Base-by-base conservation (phyloP, 1,284 basidiomycete species). In the Cutaneotrichosporon cavernicola region DNA sequence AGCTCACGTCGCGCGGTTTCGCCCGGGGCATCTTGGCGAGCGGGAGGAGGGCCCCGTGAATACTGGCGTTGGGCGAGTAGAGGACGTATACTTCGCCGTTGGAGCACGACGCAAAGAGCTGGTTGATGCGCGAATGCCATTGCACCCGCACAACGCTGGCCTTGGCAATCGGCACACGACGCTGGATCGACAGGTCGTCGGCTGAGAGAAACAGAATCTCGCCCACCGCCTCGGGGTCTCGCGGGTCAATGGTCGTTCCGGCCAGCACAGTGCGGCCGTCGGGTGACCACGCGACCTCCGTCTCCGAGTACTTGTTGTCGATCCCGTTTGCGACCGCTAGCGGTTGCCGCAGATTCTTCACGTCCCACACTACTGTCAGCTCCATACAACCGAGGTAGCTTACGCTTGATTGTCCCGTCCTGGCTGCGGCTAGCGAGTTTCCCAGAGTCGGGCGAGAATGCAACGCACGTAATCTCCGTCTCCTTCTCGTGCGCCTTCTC, bases 71-170 rank as follows among this genome's bases (percentile, higher is more conserved):
- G 2, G 93, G 91, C 51, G 92, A 95, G 82, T 99, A 99, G 57
- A 96, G 84, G 61, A 98, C 91, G 64, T 88, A 86, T 69, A 97
- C 88, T 64, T 88, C 84, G 31, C 96, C 97, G 69, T 88, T 91
- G n/a, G 94, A 90, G 58, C 92, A 84, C 1, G 92, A 89, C 32
- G 89, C 86, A 61, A 97, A 84, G 73, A 97, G 91, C 85, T 97
- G 95, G 82, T 97, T 97, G 82, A 97, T 97, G 79, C 91, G 91
- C n/a, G 91, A 88, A 81, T 97, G 95, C 94, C 94, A 97, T 34
- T 86, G 81, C 1, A 97, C 90, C 71, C 88, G 90, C 62, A 97
- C 90, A 6, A 95, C 92, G 32, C 89, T 91, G 8, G 64, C 80
- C 86, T 88, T 76, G 82, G 88, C 72, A 87, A 82, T 72, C 66